Percentiles rank a stretch among this genome's conserved stretches.
Evolutionary conservation across 768 basidiomycete genomes (phyloP).

Genomic region (Kwoniella newhampshirensis): DNA sequence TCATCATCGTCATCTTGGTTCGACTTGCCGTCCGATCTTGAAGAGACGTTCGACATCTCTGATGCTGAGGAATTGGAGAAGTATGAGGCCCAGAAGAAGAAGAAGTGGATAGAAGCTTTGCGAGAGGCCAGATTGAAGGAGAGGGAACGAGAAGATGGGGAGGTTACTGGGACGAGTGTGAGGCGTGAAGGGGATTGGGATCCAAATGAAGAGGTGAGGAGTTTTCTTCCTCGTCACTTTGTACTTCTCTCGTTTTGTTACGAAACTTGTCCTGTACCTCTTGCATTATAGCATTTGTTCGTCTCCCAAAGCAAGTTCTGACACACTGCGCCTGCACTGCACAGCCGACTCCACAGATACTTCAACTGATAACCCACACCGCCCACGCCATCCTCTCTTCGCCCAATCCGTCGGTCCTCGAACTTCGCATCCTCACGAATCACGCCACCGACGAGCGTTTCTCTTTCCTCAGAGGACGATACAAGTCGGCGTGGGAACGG

Average conservation of each 20-base stretch:
- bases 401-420: slow-evolving; percentile 75
- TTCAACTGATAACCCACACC: slow-evolving; percentile 72
- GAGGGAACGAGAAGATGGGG: slow-evolving; percentile 57
- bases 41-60: slow-evolving; percentile 79
- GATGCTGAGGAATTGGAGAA: slow-evolving; percentile 65
- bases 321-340: not conserved
- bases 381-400: slow-evolving; percentile 68
- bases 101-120: slow-evolving; percentile 62
- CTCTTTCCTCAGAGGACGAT: slow-evolving; percentile 72
- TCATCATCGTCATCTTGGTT: slow-evolving; percentile 61
- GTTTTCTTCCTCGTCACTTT: not conserved
- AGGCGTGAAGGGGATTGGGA: slow-evolving; percentile 11
- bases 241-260: not conserved
- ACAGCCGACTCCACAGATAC: slow-evolving; percentile 59
- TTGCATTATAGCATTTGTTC: too few relatives aligned
- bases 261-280: not conserved
- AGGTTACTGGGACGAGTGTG: slow-evolving; percentile 61
- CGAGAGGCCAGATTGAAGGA: slow-evolving; percentile 64
- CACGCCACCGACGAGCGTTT: slow-evolving; percentile 76
- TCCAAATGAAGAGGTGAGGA: slow-evolving; percentile 34
- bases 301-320: not conserved
- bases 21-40: slow-evolving; percentile 77
- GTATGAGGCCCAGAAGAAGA: slow-evolving; percentile 67
- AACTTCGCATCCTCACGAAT: slow-evolving; percentile 85
- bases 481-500: slow-evolving; percentile 65